Conservation (phyloP, 768 basidiomycete genomes). For the Neoboletus magnificus region DNA sequence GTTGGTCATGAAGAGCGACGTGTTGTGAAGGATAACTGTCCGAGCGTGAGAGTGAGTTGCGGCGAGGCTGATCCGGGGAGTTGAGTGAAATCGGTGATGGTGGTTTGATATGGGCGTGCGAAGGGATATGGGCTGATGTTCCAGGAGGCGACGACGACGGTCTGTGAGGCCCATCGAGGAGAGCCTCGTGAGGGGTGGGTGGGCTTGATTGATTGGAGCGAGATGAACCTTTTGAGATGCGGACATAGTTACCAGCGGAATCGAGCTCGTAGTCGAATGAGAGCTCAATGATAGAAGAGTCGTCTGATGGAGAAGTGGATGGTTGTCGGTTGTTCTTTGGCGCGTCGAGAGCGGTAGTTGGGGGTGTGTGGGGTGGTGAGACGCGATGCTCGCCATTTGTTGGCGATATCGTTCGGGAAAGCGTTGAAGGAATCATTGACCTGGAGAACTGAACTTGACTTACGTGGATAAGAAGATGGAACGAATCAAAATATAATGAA, state of each 20-base stretch:
- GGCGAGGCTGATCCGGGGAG: conserved; percentile 39
- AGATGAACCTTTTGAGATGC: conserved; percentile 42
- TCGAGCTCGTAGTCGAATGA: conserved; percentile 48
- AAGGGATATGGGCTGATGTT: conserved; percentile 15
- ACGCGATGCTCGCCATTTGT: conserved; percentile 28
- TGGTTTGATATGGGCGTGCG: conserved; percentile 24
- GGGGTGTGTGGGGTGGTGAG: conserved; percentile 32
- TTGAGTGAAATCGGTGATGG: conserved; percentile 35
- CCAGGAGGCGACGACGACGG: conserved; percentile 25
- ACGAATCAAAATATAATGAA: background rate
- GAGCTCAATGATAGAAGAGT: conserved; percentile 45
- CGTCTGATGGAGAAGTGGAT: conserved; percentile 41
- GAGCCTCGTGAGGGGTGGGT: conserved; percentile 39
- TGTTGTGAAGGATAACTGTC: conserved; percentile 57
- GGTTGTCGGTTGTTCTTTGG: conserved; percentile 32
- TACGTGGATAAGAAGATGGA: conserved; percentile 2
- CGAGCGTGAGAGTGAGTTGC: conserved; percentile 60
- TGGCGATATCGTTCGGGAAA: conserved; percentile 27
- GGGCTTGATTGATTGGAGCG: conserved; percentile 37
- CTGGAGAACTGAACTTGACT: conserved; percentile 7
- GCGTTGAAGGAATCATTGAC: conserved; percentile 23
- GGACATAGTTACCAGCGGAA: conserved; percentile 44
- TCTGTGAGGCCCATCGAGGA: conserved; percentile 29
- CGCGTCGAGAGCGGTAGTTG: conserved; percentile 25
- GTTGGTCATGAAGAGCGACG: conserved; percentile 28